Percentiles rank a stretch among this genome's conserved stretches.
Evolutionary conservation across 2,329 filamentous ascomycete genomes (phyloP).

Genomic region (Zymoseptoria brevis): DNA sequence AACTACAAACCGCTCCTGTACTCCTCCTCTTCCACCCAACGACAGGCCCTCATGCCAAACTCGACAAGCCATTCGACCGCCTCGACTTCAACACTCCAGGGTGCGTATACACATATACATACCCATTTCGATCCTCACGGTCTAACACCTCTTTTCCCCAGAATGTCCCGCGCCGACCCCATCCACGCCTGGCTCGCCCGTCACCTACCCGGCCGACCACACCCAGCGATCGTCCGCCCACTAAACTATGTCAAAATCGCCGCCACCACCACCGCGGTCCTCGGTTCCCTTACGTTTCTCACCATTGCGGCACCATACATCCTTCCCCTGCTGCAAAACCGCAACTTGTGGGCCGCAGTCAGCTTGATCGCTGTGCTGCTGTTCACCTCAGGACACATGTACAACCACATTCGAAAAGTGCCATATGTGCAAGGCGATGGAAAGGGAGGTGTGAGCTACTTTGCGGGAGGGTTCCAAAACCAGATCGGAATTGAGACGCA

Average conservation of each 20-base stretch:
- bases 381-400: conserved; percentile 97
- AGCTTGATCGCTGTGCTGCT: conserved; percentile 83
- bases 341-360: conserved; percentile 87
- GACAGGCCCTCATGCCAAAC: conserved; percentile 65
- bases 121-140: neutral
- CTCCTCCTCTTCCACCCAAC: conserved; percentile 83
- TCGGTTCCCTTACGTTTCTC: conserved; percentile 61
- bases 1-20: conserved; percentile 88
- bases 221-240: conserved; percentile 71
- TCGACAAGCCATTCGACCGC: conserved; percentile 60
- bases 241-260: conserved; percentile 78
- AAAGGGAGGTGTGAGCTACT: conserved; percentile 78
- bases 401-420: conserved; percentile 94
- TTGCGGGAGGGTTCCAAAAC: conserved; percentile 84
- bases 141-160: conserved; percentile 30
- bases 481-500: conserved; percentile 94
- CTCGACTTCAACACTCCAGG: conserved; percentile 72
- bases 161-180: conserved; percentile 66
- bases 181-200: conserved; percentile 71
- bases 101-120: conserved; percentile 42
- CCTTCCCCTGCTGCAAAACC: conserved; percentile 73
- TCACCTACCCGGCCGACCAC: conserved; percentile 66
- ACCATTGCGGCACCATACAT: conserved; percentile 71
- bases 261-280: conserved; percentile 56
- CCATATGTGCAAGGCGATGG: conserved; percentile 85